Conservation (phyloP, 495 filamentous ascomycete genomes). For the Trichoderma virens region DNA sequence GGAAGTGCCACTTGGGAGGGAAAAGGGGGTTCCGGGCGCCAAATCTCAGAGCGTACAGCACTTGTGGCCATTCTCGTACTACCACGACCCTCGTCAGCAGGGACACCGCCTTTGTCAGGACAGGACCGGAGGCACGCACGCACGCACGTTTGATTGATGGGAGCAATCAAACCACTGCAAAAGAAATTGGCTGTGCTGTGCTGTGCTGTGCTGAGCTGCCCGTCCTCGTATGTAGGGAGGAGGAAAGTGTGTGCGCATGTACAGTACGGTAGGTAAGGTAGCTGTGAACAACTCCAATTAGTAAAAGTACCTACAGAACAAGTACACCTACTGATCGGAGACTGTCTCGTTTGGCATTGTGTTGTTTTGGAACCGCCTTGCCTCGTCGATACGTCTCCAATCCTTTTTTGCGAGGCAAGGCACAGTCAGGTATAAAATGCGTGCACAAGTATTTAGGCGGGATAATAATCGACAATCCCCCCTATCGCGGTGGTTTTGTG, state of each 20-base stretch:
- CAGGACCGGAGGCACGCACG: not conserved
- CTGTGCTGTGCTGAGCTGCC: too few relatives aligned
- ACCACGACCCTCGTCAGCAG: constrained; percentile 5
- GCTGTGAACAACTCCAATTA: too few relatives aligned
- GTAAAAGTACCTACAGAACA: too few relatives aligned
- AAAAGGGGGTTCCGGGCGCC: not conserved
- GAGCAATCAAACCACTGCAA: not conserved
- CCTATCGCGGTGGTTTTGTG: too few relatives aligned
- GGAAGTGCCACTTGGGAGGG: not conserved
- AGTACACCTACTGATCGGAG: too few relatives aligned
- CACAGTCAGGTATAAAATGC: too few relatives aligned
- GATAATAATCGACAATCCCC: too few relatives aligned
- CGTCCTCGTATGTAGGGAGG: too few relatives aligned
- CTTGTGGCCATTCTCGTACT: not conserved
- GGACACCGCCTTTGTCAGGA: constrained; percentile 2
- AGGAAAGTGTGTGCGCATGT: too few relatives aligned
- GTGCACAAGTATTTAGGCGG: not conserved
- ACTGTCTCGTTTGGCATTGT: constrained; percentile 2
- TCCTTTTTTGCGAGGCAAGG: too few relatives aligned
- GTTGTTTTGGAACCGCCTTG: not conserved
- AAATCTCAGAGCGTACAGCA: not conserved
- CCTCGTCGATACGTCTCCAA: too few relatives aligned
- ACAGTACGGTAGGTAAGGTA: too few relatives aligned
- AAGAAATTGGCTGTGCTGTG: not conserved
- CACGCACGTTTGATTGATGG: not conserved